These are phyloP conservation scores for Gypsophila paniculata DNA, from an alignment of 179 eudicot genomes.

Conservation along the genomic window DNA sequence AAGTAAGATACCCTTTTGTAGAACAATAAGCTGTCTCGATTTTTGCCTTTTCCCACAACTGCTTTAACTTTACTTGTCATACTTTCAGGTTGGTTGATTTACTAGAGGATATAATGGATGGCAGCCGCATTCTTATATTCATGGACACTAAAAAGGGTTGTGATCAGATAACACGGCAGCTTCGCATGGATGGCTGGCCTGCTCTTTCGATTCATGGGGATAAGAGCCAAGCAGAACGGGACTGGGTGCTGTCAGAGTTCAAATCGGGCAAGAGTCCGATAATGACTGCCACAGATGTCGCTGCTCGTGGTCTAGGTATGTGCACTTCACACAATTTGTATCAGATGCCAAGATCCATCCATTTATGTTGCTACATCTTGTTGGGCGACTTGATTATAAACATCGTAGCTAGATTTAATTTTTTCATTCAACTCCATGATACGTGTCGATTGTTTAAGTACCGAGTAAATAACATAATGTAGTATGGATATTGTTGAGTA, in stretches of 20 bases:
- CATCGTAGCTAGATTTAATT: neutral
- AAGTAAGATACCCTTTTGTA: slow-evolving; percentile 39
- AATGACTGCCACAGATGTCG: slow-evolving; percentile 99
- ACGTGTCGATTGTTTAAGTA: neutral
- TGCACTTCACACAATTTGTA: slow-evolving; percentile 32
- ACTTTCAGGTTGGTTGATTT: slow-evolving; percentile 65
- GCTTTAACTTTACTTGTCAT: slow-evolving; percentile 1
- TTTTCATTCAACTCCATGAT: neutral
- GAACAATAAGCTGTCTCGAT: neutral
- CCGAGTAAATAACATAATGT: neutral
- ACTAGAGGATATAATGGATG: slow-evolving; percentile 87
- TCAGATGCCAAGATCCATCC: slow-evolving; percentile 27
- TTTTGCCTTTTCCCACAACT: slow-evolving; percentile 1
- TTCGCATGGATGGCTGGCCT: slow-evolving; percentile 99
- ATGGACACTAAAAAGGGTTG: slow-evolving; percentile 98
- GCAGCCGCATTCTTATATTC: slow-evolving; percentile 85
- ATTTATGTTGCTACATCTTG: slow-evolving; percentile 14
- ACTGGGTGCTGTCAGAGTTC: slow-evolving; percentile 95
- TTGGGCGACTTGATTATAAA: neutral
- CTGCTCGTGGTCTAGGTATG: slow-evolving; percentile 99
- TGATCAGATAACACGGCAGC: slow-evolving; percentile 87
- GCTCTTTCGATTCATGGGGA: slow-evolving; percentile 97
- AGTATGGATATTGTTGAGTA: neutral
- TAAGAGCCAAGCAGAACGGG: slow-evolving; percentile 95
- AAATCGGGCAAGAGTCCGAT: slow-evolving; percentile 92